Conservation (phyloP, 1,284 basidiomycete genomes). For the Leccinum holopus region DNA sequence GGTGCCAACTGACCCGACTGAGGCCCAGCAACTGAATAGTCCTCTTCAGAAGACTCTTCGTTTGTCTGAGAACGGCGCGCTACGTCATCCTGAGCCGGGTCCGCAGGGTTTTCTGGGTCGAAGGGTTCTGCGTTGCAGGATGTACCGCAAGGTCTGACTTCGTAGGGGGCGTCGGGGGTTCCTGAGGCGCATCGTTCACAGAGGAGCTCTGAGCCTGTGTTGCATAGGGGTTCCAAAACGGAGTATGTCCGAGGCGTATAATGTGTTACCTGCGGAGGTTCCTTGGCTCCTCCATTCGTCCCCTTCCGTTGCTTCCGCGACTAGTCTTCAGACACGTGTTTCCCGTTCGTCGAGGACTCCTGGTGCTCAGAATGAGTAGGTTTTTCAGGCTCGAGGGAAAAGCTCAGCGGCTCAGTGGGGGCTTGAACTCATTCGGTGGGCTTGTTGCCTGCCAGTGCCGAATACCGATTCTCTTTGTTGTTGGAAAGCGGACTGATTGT, state of each 20-base stretch:
- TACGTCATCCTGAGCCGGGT: not conserved
- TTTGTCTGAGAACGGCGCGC: not conserved
- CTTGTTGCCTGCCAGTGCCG: not conserved
- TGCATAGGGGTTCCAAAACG: not conserved
- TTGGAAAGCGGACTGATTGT: not conserved
- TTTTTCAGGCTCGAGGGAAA: not conserved
- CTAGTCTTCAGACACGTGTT: not conserved
- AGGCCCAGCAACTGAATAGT: not conserved
- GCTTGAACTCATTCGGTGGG: not conserved
- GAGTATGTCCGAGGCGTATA: not conserved
- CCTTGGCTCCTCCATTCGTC: not conserved
- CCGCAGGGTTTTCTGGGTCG: not conserved
- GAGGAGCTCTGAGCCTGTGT: not conserved
- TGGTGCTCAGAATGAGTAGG: not conserved
- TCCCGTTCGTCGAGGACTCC: not conserved
- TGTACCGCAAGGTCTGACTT: not conserved
- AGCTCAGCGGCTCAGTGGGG: not conserved
- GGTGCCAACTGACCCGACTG: not conserved
- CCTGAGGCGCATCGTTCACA: not conserved
- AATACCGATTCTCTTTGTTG: not conserved
- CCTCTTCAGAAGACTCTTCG: not conserved
- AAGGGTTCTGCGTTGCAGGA: not conserved
- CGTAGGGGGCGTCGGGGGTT: not conserved
- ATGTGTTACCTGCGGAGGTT: not conserved
- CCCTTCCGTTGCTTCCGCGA: not conserved